Conservation (phyloP, 1,139 yeast species). For the Yamadazyma atlantica region DNA sequence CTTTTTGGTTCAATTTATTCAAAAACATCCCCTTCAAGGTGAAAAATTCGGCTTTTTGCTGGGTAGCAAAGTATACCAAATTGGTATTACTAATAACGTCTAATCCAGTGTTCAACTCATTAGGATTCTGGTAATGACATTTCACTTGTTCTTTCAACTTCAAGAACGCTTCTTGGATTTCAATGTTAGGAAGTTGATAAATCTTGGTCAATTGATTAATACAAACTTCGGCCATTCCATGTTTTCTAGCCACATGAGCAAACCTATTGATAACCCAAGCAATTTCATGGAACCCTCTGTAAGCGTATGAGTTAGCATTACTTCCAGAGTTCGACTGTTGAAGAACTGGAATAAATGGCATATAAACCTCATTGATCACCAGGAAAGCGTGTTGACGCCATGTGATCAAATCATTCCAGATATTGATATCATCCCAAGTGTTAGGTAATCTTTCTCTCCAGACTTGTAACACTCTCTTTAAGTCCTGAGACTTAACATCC, state of each 20-base stretch:
- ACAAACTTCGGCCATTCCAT: slow-evolving; percentile 96
- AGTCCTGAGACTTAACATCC: slow-evolving; percentile 89
- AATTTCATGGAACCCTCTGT: slow-evolving; percentile 96
- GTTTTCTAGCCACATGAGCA: slow-evolving; percentile 98
- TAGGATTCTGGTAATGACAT: slow-evolving; percentile 87
- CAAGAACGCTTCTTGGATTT: slow-evolving; percentile 95
- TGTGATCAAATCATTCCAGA: slow-evolving; percentile 96
- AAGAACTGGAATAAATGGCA: slow-evolving; percentile 86
- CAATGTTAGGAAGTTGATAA: slow-evolving; percentile 94
- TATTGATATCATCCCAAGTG: slow-evolving; percentile 93
- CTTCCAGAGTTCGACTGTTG: slow-evolving; percentile 73
- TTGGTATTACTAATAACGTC: slow-evolving; percentile 97
- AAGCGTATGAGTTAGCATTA: slow-evolving; percentile 87
- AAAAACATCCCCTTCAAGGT: slow-evolving; percentile 97
- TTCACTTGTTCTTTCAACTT: slow-evolving; percentile 96
- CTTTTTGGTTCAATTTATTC: slow-evolving; percentile 83
- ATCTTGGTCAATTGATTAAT: slow-evolving; percentile 89
- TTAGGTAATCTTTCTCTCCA: slow-evolving; percentile 98
- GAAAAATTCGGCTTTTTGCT: slow-evolving; percentile 96
- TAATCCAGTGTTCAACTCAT: slow-evolving; percentile 88
- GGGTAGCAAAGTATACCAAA: slow-evolving; percentile 91
- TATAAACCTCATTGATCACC: slow-evolving; percentile 90
- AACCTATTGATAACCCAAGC: slow-evolving; percentile 98
- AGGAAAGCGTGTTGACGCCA: slow-evolving; percentile 99
- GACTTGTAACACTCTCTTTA: slow-evolving; percentile 90